Evolutionary conservation across 208 protist species (phyloP).

Genomic region (Angomonas desouzai): DNA sequence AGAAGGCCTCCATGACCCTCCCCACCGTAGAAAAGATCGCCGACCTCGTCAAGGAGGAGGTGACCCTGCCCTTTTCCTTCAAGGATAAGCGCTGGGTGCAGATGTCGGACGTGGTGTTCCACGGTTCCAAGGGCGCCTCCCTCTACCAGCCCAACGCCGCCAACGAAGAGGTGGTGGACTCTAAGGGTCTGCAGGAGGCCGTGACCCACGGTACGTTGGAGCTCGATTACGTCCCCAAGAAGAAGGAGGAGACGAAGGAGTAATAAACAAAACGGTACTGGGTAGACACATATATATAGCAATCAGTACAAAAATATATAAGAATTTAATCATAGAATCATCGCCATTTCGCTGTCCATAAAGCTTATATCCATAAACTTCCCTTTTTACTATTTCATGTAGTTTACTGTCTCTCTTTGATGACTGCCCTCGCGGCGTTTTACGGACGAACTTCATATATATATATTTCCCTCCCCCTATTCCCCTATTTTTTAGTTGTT

Average conservation of each 20-base stretch:
- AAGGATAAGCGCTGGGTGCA: constrained; percentile 51
- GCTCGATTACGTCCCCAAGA: constrained; percentile 32
- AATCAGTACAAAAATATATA: too few relatives aligned
- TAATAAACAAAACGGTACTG: too few relatives aligned
- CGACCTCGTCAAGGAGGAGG: constrained; percentile 1
- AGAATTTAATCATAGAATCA: constrained; percentile 2
- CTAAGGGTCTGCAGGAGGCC: constrained; percentile 25
- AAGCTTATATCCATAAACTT: too few relatives aligned
- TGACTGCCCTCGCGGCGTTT: too few relatives aligned
- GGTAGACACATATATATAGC: constrained; percentile 12
- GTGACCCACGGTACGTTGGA: constrained; percentile 40
- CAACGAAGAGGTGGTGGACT: constrained; percentile 27
- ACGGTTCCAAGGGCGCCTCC: constrained; percentile 8
- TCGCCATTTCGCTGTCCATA: too few relatives aligned
- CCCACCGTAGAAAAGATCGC: constrained; percentile 6
- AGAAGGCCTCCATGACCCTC: constrained; percentile 23
- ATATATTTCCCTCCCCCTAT: too few relatives aligned
- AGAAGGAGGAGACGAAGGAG: background rate
- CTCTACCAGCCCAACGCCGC: constrained; percentile 38
- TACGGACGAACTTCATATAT: too few relatives aligned
- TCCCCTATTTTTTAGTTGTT: too few relatives aligned
- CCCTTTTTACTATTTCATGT: too few relatives aligned
- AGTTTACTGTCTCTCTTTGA: too few relatives aligned
- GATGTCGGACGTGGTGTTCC: constrained; percentile 41
- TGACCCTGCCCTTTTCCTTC: constrained; percentile 20